Percentiles rank a stretch among this genome's conserved stretches.
Evolutionary conservation across 2,329 filamentous ascomycete genomes (phyloP).

Genomic region (Herpotrichia juniperi): DNA sequence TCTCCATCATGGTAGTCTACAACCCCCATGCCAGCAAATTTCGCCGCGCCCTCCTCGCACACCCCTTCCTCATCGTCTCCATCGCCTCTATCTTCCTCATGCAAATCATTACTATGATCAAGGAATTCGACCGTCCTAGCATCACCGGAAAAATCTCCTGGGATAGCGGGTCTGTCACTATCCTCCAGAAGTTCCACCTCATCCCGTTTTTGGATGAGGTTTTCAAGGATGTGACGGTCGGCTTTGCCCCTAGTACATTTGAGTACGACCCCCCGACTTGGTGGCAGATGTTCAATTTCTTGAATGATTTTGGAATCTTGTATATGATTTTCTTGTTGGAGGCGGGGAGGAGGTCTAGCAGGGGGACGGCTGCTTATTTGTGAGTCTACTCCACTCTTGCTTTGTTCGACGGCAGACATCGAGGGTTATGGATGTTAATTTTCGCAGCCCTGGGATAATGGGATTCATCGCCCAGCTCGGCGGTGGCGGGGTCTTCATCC

Average conservation of each 20-base stretch:
- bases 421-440: neutral
- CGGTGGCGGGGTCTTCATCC: constrained; percentile 16
- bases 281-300: constrained; percentile 18
- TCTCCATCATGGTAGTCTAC: neutral
- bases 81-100: constrained; percentile 10
- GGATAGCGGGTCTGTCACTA: constrained; percentile 5
- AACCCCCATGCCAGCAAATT: neutral
- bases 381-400: constrained; percentile 3
- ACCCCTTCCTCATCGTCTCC: constrained; percentile 12
- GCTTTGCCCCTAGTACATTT: constrained; percentile 18
- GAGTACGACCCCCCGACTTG: constrained; percentile 17
- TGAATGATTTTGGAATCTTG: constrained; percentile 12
- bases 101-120: constrained; percentile 13
- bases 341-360: constrained; percentile 6
- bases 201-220: constrained; percentile 13
- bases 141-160: constrained; percentile 10
- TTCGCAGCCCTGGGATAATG: constrained; percentile 8
- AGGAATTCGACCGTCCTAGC: constrained; percentile 9
- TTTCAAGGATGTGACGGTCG: constrained; percentile 16
- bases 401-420: neutral
- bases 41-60: constrained; percentile 3
- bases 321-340: constrained; percentile 15
- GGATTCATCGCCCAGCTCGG: constrained; percentile 14
- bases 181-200: constrained; percentile 18
- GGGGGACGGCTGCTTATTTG: constrained; percentile 8